These are phyloP conservation scores for Xylaria castorea DNA, from an alignment of 495 filamentous ascomycete genomes.

Conservation along the genomic window DNA sequence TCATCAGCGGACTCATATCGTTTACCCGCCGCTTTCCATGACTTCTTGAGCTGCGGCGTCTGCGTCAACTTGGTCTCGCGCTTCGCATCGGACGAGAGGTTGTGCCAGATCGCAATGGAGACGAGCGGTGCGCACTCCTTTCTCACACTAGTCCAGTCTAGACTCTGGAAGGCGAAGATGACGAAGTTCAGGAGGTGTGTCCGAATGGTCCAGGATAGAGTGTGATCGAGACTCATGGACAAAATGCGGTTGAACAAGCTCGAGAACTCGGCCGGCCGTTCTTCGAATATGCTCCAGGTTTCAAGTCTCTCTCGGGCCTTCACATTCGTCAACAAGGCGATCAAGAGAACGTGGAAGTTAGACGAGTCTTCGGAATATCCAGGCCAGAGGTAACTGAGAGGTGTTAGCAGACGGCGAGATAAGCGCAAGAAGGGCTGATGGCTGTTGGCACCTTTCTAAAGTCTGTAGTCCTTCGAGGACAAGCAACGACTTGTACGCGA, in stretches of 20 bases:
- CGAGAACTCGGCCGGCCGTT: slow-evolving; percentile 83
- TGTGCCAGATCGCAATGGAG: slow-evolving; percentile 94
- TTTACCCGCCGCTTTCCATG: slow-evolving; percentile 88
- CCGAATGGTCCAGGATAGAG: slow-evolving; percentile 71
- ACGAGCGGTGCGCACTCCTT: slow-evolving; percentile 97
- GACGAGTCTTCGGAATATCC: slow-evolving; percentile 87
- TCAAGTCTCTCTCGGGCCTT: slow-evolving; percentile 86
- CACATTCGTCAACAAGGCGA: slow-evolving; percentile 83
- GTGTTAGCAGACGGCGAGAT: slow-evolving; percentile 30
- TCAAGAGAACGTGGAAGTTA: slow-evolving; percentile 86
- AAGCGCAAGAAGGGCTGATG: background rate
- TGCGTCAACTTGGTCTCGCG: slow-evolving; percentile 73
- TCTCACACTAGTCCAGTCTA: slow-evolving; percentile 86
- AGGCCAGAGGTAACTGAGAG: slow-evolving; percentile 72
- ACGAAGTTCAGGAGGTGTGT: slow-evolving; percentile 85
- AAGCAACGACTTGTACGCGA: slow-evolving; percentile 77
- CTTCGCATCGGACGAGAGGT: slow-evolving; percentile 73
- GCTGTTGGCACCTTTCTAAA: slow-evolving; percentile 71
- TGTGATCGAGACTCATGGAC: slow-evolving; percentile 84
- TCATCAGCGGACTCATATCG: slow-evolving; percentile 90
- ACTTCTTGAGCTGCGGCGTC: slow-evolving; percentile 75
- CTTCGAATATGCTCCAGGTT: slow-evolving; percentile 86
- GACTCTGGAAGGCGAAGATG: slow-evolving; percentile 89
- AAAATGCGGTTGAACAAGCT: slow-evolving; percentile 87
- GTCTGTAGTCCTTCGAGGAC: slow-evolving; percentile 89